Base-by-base conservation (phyloP, 2,329 filamentous ascomycete species). In the Colletotrichum simmondsii region DNA sequence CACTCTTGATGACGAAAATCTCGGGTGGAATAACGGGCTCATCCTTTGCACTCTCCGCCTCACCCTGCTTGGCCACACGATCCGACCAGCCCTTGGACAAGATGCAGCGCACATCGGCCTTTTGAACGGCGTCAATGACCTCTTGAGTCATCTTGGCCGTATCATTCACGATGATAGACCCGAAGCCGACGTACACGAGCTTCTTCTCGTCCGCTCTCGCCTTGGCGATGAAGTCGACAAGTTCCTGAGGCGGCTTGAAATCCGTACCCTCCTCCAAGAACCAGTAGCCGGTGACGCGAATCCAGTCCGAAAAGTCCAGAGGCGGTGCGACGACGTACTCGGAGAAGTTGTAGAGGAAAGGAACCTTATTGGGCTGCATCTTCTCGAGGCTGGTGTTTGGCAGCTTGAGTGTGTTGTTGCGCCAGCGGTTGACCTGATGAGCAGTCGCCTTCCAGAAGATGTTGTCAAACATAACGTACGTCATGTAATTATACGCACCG, bases 1-100 rank as follows among this genome's bases (percentile, higher is more conserved):
- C 95, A 10, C 94, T 92, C 79, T 95, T 93, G 81, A 99, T 98
- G 80, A 94, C 92, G 79, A 94, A 90, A 58, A 99, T 97, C 77
- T 96, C 94, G 0, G 91, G 85, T 1, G 97, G 90, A 69, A 95
- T 89, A 77, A 94, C 92, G 0, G 89, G 85, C 74, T 92, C 90
- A 19, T 88, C 90, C 0, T 87, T 80, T 0, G 93, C 82, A 12
- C 90, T 79, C 1, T 75, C 65, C 8, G 91, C 57, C 65, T 77
- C 77, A 11, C 76, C 76, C 60, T 77, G 75, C 71, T 78, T 78
- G 35, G 78, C 79, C 77, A 84, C 72, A 28, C 96, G 92, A 80
- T 98, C 96, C 2, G 95, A 98, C 97, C 97, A 99, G 35, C 97
- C 97, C 81, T 98, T 98, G 57, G 95, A 97, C 11, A 99, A 85